Evolutionary conservation across 768 basidiomycete species (phyloP).

Genomic region (Aureoboletus auriporus): DNA sequence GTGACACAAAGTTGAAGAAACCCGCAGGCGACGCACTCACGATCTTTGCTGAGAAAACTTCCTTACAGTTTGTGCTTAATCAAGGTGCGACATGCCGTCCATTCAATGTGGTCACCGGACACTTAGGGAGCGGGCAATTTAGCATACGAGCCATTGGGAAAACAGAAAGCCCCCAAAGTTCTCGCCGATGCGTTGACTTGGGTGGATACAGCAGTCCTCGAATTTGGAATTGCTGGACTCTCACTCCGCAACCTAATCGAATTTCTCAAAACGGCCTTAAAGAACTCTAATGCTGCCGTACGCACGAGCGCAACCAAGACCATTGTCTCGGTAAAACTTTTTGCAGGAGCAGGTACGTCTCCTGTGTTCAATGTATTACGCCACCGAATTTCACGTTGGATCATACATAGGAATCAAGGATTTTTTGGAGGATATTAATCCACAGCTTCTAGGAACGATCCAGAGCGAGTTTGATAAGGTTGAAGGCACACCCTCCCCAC

Average conservation of each 20-base stretch:
- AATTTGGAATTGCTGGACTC: slow-evolving; percentile 89
- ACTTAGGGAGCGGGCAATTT: slow-evolving; percentile 11
- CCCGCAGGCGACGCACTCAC: slow-evolving; percentile 87
- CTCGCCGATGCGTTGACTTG: slow-evolving; percentile 87
- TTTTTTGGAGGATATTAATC: slow-evolving; percentile 90
- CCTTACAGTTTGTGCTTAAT: slow-evolving; percentile 87
- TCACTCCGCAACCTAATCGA: slow-evolving; percentile 83
- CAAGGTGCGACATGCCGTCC: slow-evolving; percentile 58
- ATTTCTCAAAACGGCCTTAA: slow-evolving; percentile 80
- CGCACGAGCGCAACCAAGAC: slow-evolving; percentile 92
- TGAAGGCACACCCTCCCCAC: slow-evolving; percentile 70
- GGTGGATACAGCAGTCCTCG: slow-evolving; percentile 80
- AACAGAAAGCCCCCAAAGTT: slow-evolving; percentile 97
- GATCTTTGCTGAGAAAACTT: slow-evolving; percentile 86
- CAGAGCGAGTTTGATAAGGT: slow-evolving; percentile 90
- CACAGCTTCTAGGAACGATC: slow-evolving; percentile 89
- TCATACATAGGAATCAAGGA: slow-evolving; percentile 76
- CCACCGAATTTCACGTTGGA: neutral
- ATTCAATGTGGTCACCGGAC: slow-evolving; percentile 8
- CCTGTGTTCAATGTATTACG: neutral
- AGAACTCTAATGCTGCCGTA: slow-evolving; percentile 92
- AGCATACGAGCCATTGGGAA: slow-evolving; percentile 92
- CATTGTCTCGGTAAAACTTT: slow-evolving; percentile 86
- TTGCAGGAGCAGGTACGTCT: slow-evolving; percentile 78
- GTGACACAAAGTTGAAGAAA: slow-evolving; percentile 95